Base-by-base conservation (phyloP, 2,329 filamentous ascomycete species). In the Dactylonectria estremocensis region DNA sequence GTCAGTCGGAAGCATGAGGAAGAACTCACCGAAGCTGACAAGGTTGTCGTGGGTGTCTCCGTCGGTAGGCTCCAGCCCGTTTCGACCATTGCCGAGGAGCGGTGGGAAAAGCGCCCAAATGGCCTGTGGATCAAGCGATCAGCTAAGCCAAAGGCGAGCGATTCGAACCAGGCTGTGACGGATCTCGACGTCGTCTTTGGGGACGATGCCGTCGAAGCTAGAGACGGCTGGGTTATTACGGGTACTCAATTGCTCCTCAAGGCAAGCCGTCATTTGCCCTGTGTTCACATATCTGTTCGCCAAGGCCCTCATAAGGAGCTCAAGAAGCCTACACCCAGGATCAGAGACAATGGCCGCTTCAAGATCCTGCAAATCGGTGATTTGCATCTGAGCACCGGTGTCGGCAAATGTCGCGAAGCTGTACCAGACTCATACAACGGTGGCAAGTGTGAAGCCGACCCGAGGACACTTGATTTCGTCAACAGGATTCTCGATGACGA, bases 361-460 rank as follows among this genome's bases (percentile, higher is more conserved):
- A 98, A 98, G 85, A 97, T 99, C 71, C 90, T 99, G 88, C 96
- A 99, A 82, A 86, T 97, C 62, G 93, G 95, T n/a, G 96, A 99
- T 83, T 83, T 98, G 68, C 96, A 99, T 81, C 83, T 99, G 63
- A 95, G 94, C 77, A 99, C 96, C 2, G 96, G 95, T 10, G 87
- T 95, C 5, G 96, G 96, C 10, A 82, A 83, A 50, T 99, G 96
- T 78, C 90, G 96, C 71, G 95, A 99, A 74, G 90, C 94, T n/a
- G 87, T 95, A 72, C 95, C 95, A 0, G 88, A 90, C 69, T 88
- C 87, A 54, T 89, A 90, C 72, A 89, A 94, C 59, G 91, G 91
- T 5, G 93, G 92, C 11, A 89, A 90, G 74, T 99, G 96, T 80
- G 94, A 98, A 77, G 96, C 96, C 1, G 96, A 99, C 78, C 91